Evolutionary conservation across 2,329 filamentous ascomycete genomes (phyloP), one percentile per base, ranked within the genome.

Genomic region (Lachnellula suecica): DNA sequence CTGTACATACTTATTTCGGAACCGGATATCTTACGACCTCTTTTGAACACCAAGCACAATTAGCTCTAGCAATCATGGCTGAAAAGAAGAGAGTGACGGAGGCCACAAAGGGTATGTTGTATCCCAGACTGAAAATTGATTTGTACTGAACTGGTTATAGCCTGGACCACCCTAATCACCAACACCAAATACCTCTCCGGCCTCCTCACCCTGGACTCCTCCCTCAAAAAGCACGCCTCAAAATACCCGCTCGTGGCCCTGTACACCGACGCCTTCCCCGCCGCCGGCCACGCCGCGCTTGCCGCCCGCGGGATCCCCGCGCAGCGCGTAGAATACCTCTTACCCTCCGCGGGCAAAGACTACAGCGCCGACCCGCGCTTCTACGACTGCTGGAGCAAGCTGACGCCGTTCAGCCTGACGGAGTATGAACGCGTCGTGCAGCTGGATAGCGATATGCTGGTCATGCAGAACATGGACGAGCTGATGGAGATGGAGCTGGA

Each of bases 311-410:
- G 79, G 47, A 92, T 96, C 60, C 76, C 83, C 24, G 81, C 81
- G 53, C 83, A 88, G 70, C 81, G 77, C 62, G 84, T 95, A 62
- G 81, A 84, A 44, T 88, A 89, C 70, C 79, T 96, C 35, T 75
- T 88, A 10, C 89, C 91, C 2, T 79, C 79, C 2, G 71, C 74
- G 46, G 85, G 84, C 55, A 73, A 72, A 57, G 85, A 89, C 72
- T 95, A 84, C 74, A 79, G 76, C 63, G 81, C 88, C 56, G 91
- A 96, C 70, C 85, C 87, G 45, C 85, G 91, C 61, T 96, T 96
- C 78, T 87, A 90, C 72, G 89, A 95, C 71, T 91, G 87, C 77
- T 96, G 91, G 90, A 89, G 81, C 70, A 96, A 96, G 72, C 81
- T 96, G 24, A 82, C 85, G 15, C 84, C 88, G 5, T 96, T 95